Percentiles rank a stretch among this genome's conserved stretches.
phyloP scores from a whole-genome alignment of 257 asterid genomes.

The Petunia secreta region DNA sequence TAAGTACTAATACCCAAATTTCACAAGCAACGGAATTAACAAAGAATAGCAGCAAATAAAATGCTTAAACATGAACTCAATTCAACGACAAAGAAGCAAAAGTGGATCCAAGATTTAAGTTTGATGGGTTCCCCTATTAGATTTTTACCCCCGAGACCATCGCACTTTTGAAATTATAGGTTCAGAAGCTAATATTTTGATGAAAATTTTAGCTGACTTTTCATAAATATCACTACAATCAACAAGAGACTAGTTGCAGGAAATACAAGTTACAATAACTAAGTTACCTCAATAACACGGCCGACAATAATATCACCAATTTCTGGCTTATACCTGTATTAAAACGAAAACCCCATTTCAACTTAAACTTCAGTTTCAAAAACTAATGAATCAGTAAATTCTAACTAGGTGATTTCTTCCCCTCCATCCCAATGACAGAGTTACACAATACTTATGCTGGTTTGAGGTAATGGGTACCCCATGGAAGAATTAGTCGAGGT shows the following conservation, averaged over 20 bases:
- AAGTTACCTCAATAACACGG: constrained; percentile 80
- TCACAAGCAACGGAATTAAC: background rate
- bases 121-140: background rate
- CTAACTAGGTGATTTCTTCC: background rate
- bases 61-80: background rate
- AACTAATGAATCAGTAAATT: background rate
- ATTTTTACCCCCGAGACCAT: background rate
- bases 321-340: constrained; percentile 87
- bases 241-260: background rate
- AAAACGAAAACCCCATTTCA: background rate
- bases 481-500: too few relatives aligned
- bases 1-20: background rate
- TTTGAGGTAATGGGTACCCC: too few relatives aligned
- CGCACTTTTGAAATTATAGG: too few relatives aligned
- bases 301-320: constrained; percentile 92
- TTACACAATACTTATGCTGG: too few relatives aligned
- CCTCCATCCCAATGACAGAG: too few relatives aligned
- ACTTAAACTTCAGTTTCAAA: background rate
- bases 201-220: background rate
- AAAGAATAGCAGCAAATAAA: background rate
- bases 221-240: background rate
- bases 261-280: background rate
- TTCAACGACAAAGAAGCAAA: background rate
- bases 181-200: background rate
- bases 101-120: background rate